Evolutionary conservation across 2,329 filamentous ascomycete genomes (phyloP), one percentile per base, ranked within the genome.

Genomic region (Setomelanomma holmii): DNA sequence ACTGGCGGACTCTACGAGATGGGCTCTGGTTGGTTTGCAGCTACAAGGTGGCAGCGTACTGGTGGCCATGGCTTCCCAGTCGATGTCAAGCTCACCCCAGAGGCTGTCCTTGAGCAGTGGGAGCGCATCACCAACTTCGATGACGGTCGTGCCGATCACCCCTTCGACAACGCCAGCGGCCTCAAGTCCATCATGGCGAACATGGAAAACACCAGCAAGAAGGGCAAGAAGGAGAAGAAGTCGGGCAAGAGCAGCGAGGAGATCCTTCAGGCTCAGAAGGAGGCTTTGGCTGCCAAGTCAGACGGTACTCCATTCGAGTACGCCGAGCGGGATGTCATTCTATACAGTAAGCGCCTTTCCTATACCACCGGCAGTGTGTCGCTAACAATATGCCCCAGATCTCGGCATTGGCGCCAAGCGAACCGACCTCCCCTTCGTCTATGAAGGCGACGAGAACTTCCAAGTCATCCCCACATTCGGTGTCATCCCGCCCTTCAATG

Each of bases 401-500:
- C 83, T 99, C 36, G 93, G 93, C 54, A 78, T 99, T 55, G 95
- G 95, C 51, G 93, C 93, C 61, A 97, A 96, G 82, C 87, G 90
- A 63, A 91, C 86, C 23, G 91, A 99, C 56, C 84, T 99, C 34
- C 85, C 88, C 59, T 88, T 96, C 64, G 88, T 97, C 57, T 99
- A 91, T 71, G 95, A 99, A 82, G 90, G 91, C 69, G 80, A 87
- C 69, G 92, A 97, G 49, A 84, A 95, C 75, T 99, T 99, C 86
- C 91, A 97, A 75, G 88, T 91, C 46, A 82, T 98, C 46, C 95
- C 95, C 46, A 96, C 92, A n/a, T 99, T 90, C 69, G 95, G 93
- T 74, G 95, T 98, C 57, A 88, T 99, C 67, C 95, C 95, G n/a
- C 89, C 88, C 67, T 97, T 98, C 80, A 89, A 89, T 78, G 88